Evolutionary conservation across 2,329 filamentous ascomycete species (phyloP), one percentile per base, ranked within the genome.

Genomic region (Penicillium olsonii): DNA sequence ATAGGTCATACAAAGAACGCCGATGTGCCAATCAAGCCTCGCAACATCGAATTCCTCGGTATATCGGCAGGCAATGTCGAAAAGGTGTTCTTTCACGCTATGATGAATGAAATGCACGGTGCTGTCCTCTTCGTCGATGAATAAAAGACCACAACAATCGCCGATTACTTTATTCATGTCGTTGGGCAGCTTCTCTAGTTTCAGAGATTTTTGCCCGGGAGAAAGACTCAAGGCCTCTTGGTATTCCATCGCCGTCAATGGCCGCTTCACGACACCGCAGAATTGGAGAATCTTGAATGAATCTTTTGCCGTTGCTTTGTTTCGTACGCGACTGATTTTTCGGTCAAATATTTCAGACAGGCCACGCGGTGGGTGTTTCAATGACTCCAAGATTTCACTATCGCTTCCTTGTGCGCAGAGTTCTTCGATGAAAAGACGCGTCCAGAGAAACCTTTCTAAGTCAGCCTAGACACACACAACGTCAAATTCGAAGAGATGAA

Each of bases 381-480:
- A 12, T 29, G 56, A 53, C 20, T 53, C 22, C 2, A 57, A n/a
- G 17, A 61, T 61, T 2, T 45, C 50, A 4, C 53, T 22, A 19
- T 61, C 56, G 17, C 50, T 44, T n/a, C 18, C 24, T 43, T 53
- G 48, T n/a, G 41, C 15, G 19, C 58, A 61, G 14, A 61, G 40
- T 14, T 55, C 53, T 37, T 57, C 49, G 4, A 61, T 53, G 19
- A 48, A 48, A 35, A 61, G 50, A 37, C 41, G 19, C 5, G 44
- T 42, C 56, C 55, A 61, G 10, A 61, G 56, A 29, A 61, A 58
- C 58, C 58, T 17, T 7, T 42, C 37, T 44, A 44, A 15, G 15
- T 14, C 0, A 5, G 2, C 26, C 5, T 11, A 15, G 35, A 24
- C 8, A 4, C 22, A 24, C 8, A 5, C 22, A 24, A 24, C 4